Conservation (phyloP, 371 early-diverging fungal genomes). For the Parasitella parasitica region DNA sequence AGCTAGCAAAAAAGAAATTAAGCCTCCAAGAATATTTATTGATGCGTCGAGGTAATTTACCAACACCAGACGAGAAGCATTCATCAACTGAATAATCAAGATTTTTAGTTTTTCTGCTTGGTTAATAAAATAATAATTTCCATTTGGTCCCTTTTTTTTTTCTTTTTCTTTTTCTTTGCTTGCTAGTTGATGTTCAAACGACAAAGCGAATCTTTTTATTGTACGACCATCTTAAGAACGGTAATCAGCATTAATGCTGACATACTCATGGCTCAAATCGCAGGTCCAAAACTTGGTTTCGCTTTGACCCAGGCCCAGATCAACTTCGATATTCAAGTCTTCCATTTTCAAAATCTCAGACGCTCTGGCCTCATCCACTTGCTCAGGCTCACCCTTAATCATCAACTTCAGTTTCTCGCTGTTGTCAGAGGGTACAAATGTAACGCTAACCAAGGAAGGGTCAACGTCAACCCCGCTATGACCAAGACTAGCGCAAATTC, state of each 20-base stretch:
- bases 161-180: too few relatives aligned
- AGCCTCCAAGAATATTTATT: constrained; percentile 41
- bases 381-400: constrained; percentile 80
- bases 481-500: constrained; percentile 63
- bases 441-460: constrained; percentile 75
- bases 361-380: constrained; percentile 79
- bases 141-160: too few relatives aligned
- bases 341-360: constrained; percentile 79
- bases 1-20: constrained; percentile 20
- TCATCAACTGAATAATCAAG: not conserved
- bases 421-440: constrained; percentile 69
- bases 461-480: constrained; percentile 60
- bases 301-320: constrained; percentile 74
- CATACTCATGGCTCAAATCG: constrained; percentile 92
- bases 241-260: constrained; percentile 91
- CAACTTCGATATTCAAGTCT: constrained; percentile 79
- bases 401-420: constrained; percentile 69
- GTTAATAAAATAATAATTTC: too few relatives aligned
- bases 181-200: too few relatives aligned
- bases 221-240: constrained; percentile 57
- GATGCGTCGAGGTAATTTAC: constrained; percentile 17
- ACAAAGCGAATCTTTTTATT: too few relatives aligned
- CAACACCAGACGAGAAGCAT: constrained; percentile 15
- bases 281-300: constrained; percentile 90
- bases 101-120: not conserved